Conservation (phyloP, 2,329 filamentous ascomycete genomes). For the Didymella segeticola region DNA sequence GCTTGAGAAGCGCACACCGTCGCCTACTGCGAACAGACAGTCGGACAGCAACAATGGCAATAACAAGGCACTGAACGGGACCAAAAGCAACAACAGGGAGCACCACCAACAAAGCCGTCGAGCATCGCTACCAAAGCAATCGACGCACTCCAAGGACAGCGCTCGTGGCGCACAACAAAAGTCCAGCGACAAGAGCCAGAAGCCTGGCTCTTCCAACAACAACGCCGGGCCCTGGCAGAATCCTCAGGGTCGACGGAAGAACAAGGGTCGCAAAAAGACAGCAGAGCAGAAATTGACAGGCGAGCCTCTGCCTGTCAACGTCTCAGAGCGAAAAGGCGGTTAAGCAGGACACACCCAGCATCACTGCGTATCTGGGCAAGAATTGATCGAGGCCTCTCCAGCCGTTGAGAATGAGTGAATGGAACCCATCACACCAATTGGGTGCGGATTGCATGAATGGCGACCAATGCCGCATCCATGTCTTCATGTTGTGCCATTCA, state of each 20-base stretch:
- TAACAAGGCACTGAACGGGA: conserved; percentile 39
- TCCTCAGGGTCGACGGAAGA: conserved; percentile 33
- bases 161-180: conserved; percentile 36
- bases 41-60: conserved; percentile 23
- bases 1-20: conserved; percentile 74
- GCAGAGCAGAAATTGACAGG: conserved; percentile 44
- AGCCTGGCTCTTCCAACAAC: conserved; percentile 20
- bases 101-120: conserved; percentile 36
- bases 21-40: conserved; percentile 65
- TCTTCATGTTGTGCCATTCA: not conserved
- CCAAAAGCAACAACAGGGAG: conserved; percentile 38
- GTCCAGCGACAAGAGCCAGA: conserved; percentile 36
- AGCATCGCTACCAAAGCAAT: conserved; percentile 34
- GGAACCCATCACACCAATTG: not conserved
- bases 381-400: not conserved
- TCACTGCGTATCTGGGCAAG: too few species aligned
- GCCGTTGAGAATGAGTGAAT: not conserved
- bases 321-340: conserved; percentile 56
- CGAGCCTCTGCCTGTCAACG: conserved; percentile 53
- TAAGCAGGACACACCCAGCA: conserved; percentile 19
- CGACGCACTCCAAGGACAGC: conserved; percentile 31
- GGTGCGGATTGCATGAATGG: not conserved
- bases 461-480: too few species aligned
- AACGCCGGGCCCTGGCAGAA: conserved; percentile 30
- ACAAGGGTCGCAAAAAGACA: conserved; percentile 35